A percentile compares a stretch with the other conserved stretches of the same genome.
phyloP scores from a whole-genome alignment of 2,329 filamentous ascomycete species.

The Mycocentrospora acerina region DNA sequence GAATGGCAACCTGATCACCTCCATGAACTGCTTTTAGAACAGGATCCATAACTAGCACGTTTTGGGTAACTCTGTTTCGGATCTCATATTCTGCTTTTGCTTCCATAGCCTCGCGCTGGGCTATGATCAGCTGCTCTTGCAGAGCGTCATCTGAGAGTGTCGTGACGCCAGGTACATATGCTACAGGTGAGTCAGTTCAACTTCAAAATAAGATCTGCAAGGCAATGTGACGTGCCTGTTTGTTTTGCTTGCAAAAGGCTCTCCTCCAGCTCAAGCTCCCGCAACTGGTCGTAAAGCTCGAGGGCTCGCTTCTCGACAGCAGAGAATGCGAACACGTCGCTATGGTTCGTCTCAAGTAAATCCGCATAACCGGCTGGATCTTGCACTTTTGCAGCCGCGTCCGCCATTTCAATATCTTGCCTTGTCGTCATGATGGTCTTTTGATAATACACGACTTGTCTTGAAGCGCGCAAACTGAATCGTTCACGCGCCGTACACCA shows the following conservation, averaged over 20 bases:
- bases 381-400: slow-evolving; percentile 11
- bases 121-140: slow-evolving; percentile 52
- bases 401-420: slow-evolving; percentile 25
- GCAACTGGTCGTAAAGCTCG: slow-evolving; percentile 69
- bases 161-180: slow-evolving; percentile 28
- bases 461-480: slow-evolving; percentile 8
- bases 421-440: slow-evolving; percentile 19
- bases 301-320: slow-evolving; percentile 67
- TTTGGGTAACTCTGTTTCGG: slow-evolving; percentile 68
- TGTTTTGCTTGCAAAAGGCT: slow-evolving; percentile 60
- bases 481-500: slow-evolving; percentile 1
- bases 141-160: slow-evolving; percentile 54
- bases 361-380: slow-evolving; percentile 28
- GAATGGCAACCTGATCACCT: slow-evolving; percentile 62
- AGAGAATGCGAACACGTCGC: slow-evolving; percentile 60
- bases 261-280: slow-evolving; percentile 71
- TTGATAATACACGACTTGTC: not conserved
- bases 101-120: slow-evolving; percentile 68
- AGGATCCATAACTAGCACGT: slow-evolving; percentile 71
- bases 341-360: slow-evolving; percentile 47
- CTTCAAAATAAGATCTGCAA: not conserved
- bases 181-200: slow-evolving; percentile 23
- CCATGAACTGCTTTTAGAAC: slow-evolving; percentile 76
- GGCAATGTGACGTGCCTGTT: slow-evolving; percentile 18
- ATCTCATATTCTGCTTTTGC: slow-evolving; percentile 70